These are phyloP conservation scores for Thielaviopsis populi DNA, from an alignment of 2,329 filamentous ascomycete species.

Conservation along the genomic window DNA sequence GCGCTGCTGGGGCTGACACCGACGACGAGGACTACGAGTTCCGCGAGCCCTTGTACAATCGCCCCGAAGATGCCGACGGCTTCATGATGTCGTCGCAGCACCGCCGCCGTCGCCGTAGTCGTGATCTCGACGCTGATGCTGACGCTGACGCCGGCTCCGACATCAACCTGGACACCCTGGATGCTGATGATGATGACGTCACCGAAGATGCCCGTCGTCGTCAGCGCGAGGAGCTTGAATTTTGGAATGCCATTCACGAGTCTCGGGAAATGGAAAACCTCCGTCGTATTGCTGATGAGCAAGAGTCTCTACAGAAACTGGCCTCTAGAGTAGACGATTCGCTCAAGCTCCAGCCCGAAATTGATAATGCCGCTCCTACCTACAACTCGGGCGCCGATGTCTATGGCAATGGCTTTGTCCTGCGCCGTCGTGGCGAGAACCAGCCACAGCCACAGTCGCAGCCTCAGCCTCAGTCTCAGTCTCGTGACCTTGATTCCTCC, in stretches of 20 bases:
- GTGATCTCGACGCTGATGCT: constrained; percentile 20
- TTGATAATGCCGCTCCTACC: constrained; percentile 40
- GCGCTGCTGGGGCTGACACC: constrained; percentile 22
- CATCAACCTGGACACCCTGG: not conserved
- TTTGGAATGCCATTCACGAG: constrained; percentile 45
- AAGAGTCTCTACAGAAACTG: constrained; percentile 19
- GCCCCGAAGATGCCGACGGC: constrained; percentile 50
- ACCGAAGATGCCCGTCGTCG: constrained; percentile 46
- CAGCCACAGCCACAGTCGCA: not conserved
- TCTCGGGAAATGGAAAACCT: constrained; percentile 30
- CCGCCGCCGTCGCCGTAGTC: constrained; percentile 25
- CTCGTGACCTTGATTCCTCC: not conserved
- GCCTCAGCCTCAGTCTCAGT: not conserved
- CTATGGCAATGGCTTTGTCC: constrained; percentile 26
- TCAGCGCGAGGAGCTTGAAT: constrained; percentile 49
- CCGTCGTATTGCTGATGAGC: constrained; percentile 15
- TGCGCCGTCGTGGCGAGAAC: constrained; percentile 34
- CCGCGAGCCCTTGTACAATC: constrained; percentile 44
- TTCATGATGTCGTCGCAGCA: constrained; percentile 40
- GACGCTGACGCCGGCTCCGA: not conserved
- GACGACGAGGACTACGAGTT: constrained; percentile 31
- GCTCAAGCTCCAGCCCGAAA: constrained; percentile 34
- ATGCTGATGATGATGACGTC: constrained; percentile 33
- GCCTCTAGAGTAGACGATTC: constrained; percentile 45
- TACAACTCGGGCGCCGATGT: constrained; percentile 41